Evolutionary conservation across 306 rosid genomes (phyloP).

Genomic region (Ormosia semicastrata): DNA sequence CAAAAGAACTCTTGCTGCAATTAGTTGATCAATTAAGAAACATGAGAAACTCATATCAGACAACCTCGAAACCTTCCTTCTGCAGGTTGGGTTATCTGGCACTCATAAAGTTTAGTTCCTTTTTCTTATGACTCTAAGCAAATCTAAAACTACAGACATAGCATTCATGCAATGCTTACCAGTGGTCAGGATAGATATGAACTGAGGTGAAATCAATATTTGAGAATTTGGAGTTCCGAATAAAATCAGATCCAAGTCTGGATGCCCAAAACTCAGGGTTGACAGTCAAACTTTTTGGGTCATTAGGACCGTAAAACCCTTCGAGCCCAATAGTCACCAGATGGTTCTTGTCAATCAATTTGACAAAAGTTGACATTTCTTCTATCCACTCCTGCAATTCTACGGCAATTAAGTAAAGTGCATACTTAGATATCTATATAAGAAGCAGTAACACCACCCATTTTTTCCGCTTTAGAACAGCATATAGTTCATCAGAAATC

Average conservation of each 20-base stretch:
- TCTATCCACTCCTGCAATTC: conserved; percentile 87
- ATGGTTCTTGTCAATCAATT: conserved; percentile 91
- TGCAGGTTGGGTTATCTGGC: neutral
- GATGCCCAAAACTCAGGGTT: conserved; percentile 97
- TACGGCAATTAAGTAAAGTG: conserved; percentile 6
- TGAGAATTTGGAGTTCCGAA: conserved; percentile 72
- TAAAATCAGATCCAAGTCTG: conserved; percentile 86
- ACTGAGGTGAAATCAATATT: conserved; percentile 80
- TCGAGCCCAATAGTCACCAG: conserved; percentile 85
- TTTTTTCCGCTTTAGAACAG: neutral
- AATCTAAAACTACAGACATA: neutral
- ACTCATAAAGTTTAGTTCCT: neutral
- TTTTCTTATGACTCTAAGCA: conserved; percentile 2
- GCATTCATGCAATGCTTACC: conserved; percentile 52
- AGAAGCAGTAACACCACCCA: neutral
- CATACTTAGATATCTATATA: conserved; percentile 13
- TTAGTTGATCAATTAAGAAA: conserved; percentile 8
- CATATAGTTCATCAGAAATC: neutral
- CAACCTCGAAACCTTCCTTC: neutral
- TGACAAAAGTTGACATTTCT: conserved; percentile 87
- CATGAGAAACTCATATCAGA: neutral
- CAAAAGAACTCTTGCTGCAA: neutral
- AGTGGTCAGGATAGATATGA: conserved; percentile 94
- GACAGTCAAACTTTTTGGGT: conserved; percentile 61
- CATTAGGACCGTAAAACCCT: conserved; percentile 95